Conservation (phyloP, 305 asterid species). For the Lippia alba region DNA sequence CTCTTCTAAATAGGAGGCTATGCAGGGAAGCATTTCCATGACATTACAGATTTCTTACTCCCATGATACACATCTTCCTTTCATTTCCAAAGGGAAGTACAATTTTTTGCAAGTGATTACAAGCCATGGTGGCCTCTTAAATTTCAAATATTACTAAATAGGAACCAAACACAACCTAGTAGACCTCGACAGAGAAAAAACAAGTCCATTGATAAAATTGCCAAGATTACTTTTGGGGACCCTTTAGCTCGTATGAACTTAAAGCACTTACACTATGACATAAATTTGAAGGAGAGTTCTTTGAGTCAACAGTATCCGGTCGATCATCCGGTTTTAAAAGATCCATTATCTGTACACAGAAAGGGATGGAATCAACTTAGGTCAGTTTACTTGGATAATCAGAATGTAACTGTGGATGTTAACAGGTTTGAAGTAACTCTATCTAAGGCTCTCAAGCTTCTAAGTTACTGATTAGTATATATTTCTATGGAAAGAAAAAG, state of each 20-base stretch:
- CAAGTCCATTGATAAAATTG: conserved; percentile 52
- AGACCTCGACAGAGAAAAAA: conserved; percentile 54
- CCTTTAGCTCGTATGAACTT: conserved; percentile 67
- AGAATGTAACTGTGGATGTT: conserved; percentile 68
- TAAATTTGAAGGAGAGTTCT: conserved; percentile 59
- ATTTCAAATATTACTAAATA: conserved; percentile 39
- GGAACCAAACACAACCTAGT: conserved; percentile 46
- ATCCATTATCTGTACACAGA: conserved; percentile 56
- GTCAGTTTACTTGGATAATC: conserved; percentile 63
- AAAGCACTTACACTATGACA: conserved; percentile 62
- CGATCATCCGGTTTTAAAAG: conserved; percentile 53
- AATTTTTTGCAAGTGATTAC: conserved; percentile 64
- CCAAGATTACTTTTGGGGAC: conserved; percentile 62
- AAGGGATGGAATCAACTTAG: conserved; percentile 60
- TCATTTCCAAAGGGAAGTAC: conserved; percentile 48
- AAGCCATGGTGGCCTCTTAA: conserved; percentile 68
- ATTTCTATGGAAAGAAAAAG: neutral
- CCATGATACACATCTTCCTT: conserved; percentile 63
- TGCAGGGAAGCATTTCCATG: conserved; percentile 77
- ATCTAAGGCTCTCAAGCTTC: conserved; percentile 54
- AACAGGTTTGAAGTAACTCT: conserved; percentile 54
- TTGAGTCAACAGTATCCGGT: conserved; percentile 43
- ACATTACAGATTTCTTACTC: conserved; percentile 60
- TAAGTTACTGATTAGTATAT: conserved; percentile 36
- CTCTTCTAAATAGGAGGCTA: conserved; percentile 73